Conservation (phyloP, 78 protist genomes). For the Guillardia theta region DNA sequence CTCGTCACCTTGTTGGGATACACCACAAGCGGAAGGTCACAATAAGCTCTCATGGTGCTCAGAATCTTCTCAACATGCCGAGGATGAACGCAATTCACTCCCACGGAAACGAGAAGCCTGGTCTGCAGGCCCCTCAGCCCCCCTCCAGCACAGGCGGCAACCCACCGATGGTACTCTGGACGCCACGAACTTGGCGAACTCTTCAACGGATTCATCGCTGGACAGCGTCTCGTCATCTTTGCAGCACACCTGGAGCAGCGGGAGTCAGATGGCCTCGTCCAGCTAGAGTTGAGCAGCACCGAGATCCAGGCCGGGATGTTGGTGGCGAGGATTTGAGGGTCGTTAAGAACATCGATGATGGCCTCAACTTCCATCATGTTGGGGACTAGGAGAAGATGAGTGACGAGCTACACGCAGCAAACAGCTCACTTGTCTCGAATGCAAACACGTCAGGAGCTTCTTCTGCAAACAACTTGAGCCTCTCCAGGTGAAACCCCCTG, state of each 20-base stretch:
- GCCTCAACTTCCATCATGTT: too few relatives aligned
- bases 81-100: background rate
- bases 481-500: background rate
- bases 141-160: background rate
- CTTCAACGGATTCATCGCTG: background rate
- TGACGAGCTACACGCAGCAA: background rate
- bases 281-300: too few relatives aligned
- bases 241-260: too few relatives aligned
- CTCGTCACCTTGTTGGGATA: background rate
- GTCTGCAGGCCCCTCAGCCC: background rate
- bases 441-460: background rate
- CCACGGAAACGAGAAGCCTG: background rate
- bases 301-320: background rate
- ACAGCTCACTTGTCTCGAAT: background rate
- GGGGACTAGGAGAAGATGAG: too few relatives aligned
- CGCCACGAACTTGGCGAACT: background rate
- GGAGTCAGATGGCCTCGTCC: too few relatives aligned
- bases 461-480: background rate
- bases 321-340: too few relatives aligned
- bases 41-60: too few relatives aligned
- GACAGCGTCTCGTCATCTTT: background rate
- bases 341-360: too few relatives aligned
- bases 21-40: background rate
- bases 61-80: background rate
- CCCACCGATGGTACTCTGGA: too few relatives aligned